Conservation (phyloP, 305 asterid species). For the Fraxinus albicans region DNA sequence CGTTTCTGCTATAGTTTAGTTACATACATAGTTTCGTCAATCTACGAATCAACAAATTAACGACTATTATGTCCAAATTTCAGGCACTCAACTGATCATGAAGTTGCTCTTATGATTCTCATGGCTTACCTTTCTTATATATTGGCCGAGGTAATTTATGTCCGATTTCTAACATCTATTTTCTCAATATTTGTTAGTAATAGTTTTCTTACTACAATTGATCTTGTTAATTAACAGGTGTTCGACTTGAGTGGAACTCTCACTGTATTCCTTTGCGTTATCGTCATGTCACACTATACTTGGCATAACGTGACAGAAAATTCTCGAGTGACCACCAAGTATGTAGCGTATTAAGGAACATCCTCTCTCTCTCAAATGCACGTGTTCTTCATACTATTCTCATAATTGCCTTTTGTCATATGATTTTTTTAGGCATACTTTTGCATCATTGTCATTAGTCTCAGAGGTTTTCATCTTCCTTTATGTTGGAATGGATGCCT, state of each 20-base stretch:
- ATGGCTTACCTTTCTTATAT: conserved; percentile 42
- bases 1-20: not conserved
- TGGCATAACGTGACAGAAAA: conserved; percentile 44
- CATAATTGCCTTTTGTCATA: not conserved
- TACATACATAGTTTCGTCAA: not conserved
- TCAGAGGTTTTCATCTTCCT: conserved; percentile 79
- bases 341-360: conserved; percentile 16
- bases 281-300: no score
- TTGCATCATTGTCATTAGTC: conserved; percentile 69
- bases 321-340: conserved; percentile 77
- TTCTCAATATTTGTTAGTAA: no score
- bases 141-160: no score
- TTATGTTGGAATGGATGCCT: conserved; percentile 90
- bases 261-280: no score
- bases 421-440: conserved; percentile 54
- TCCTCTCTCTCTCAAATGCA: not conserved
- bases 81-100: conserved; percentile 83
- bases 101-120: conserved; percentile 78
- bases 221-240: conserved; percentile 14
- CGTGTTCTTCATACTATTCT: not conserved
- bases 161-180: no score
- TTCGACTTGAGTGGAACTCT: no score
- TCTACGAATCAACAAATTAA: not conserved
- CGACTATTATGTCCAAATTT: conserved; percentile 20
- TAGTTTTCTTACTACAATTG: conserved; percentile 21